Evolutionary conservation across 179 eudicot species (phyloP).

Genomic region (Gypsophila paniculata): DNA sequence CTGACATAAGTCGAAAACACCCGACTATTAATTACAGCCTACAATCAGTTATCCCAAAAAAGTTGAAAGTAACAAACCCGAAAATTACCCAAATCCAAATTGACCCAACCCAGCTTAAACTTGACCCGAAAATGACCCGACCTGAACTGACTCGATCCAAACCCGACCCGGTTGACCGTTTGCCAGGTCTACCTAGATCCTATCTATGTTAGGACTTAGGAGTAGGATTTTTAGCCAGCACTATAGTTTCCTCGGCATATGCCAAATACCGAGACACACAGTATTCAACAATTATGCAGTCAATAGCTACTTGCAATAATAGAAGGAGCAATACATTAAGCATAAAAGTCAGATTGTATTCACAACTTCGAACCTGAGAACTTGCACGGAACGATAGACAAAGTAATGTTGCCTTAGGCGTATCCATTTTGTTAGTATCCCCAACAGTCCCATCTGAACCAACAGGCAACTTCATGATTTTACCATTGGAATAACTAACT

Average conservation of each 20-base stretch:
- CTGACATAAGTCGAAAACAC: too few relatives aligned
- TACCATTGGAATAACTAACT: slow-evolving; percentile 46
- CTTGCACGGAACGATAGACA: slow-evolving; percentile 80
- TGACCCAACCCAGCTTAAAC: too few relatives aligned
- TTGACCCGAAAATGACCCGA: too few relatives aligned
- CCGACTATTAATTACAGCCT: too few relatives aligned
- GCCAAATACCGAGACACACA: background rate
- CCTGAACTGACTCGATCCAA: too few relatives aligned
- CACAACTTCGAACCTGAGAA: slow-evolving; percentile 60
- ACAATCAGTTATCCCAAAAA: too few relatives aligned
- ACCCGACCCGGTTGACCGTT: too few relatives aligned
- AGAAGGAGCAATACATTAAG: background rate
- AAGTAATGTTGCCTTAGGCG: slow-evolving; percentile 63
- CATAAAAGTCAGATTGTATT: background rate
- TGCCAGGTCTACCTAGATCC: too few relatives aligned
- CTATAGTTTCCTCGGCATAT: background rate
- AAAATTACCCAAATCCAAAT: too few relatives aligned
- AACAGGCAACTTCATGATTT: slow-evolving; percentile 55
- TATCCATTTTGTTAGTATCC: slow-evolving; percentile 29
- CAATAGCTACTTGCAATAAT: background rate
- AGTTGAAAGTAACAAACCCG: too few relatives aligned
- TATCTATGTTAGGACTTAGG: too few relatives aligned
- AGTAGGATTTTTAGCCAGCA: background rate
- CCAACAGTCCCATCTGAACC: slow-evolving; percentile 35
- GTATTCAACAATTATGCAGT: background rate